Conservation (phyloP, 371 early-diverging fungal genomes). For the Mortierella sp. region DNA sequence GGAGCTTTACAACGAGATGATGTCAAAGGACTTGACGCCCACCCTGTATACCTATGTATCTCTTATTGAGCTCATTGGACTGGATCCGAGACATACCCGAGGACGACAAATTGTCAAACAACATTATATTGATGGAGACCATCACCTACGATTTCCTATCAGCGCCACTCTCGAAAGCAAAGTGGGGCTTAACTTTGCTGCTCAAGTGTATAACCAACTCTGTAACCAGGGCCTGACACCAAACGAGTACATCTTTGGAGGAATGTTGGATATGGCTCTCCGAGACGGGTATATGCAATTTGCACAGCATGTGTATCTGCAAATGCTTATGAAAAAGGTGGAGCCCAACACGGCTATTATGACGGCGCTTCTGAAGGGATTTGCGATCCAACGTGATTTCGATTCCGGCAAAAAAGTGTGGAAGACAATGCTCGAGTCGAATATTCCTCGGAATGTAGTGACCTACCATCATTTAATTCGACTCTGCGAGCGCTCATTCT, state of each 20-base stretch:
- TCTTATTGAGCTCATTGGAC: slow-evolving; percentile 24
- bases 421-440: slow-evolving; percentile 36
- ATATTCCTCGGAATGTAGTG: slow-evolving; percentile 46
- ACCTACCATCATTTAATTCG: slow-evolving; percentile 46
- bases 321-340: slow-evolving; percentile 30
- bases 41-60: slow-evolving; percentile 26
- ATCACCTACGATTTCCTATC: slow-evolving; percentile 28
- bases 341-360: slow-evolving; percentile 46
- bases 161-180: slow-evolving; percentile 18
- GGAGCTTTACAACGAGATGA: slow-evolving; percentile 42
- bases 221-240: slow-evolving; percentile 37
- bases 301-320: slow-evolving; percentile 30
- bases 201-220: slow-evolving; percentile 36
- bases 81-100: slow-evolving; percentile 27
- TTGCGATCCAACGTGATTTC: slow-evolving; percentile 38
- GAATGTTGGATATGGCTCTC: slow-evolving; percentile 21
- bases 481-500: slow-evolving; percentile 41
- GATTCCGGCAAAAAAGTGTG: slow-evolving; percentile 48
- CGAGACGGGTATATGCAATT: slow-evolving; percentile 20
- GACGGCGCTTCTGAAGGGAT: slow-evolving; percentile 44
- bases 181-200: slow-evolving; percentile 39
- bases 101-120: slow-evolving; percentile 21
- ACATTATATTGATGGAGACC: slow-evolving; percentile 10
- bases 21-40: slow-evolving; percentile 14
- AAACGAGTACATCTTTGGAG: slow-evolving; percentile 37